Evolutionary conservation across 495 filamentous ascomycete genomes (phyloP).

Genomic region (Amphirosellinia nigrospora): DNA sequence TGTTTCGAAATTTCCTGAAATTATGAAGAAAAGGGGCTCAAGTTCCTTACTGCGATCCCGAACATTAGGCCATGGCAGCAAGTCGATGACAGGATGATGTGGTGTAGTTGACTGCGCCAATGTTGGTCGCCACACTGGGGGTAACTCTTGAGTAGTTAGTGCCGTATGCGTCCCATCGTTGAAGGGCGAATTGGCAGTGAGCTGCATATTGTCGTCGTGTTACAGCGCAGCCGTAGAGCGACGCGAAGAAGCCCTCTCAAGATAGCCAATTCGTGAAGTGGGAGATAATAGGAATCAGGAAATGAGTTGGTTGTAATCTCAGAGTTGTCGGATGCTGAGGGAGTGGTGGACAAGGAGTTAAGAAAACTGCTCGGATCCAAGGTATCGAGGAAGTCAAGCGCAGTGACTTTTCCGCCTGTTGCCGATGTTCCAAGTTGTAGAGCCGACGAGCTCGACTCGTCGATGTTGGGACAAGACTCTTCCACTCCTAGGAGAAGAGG

Average conservation of each 20-base stretch:
- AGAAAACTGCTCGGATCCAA: background rate
- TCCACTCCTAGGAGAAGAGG: background rate
- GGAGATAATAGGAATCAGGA: conserved; percentile 41
- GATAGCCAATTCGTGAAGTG: conserved; percentile 37
- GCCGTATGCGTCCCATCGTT: conserved; percentile 25
- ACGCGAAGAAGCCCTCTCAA: conserved; percentile 35
- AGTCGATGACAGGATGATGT: conserved; percentile 58
- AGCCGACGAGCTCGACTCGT: background rate
- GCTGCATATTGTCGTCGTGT: conserved; percentile 25
- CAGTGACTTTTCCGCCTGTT: background rate
- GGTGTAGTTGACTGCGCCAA: conserved; percentile 38
- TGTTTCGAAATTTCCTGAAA: no score
- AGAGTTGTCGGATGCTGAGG: background rate
- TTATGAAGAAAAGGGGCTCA: no score
- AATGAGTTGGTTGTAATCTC: conserved; percentile 14
- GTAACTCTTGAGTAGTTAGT: conserved; percentile 28
- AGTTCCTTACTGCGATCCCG: conserved; percentile 54
- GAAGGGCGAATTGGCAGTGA: conserved; percentile 30
- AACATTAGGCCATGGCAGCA: conserved; percentile 56
- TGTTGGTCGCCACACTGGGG: conserved; percentile 38
- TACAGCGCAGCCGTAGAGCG: conserved; percentile 34
- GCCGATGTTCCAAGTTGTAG: background rate
- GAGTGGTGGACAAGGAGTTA: conserved; percentile 9
- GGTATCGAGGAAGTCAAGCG: background rate
- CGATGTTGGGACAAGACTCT: background rate